A percentile compares a stretch with the other conserved stretches of the same genome.
Evolutionary conservation across 805 yeast species (phyloP).

Genomic region (Saccharomycopsis vini): DNA sequence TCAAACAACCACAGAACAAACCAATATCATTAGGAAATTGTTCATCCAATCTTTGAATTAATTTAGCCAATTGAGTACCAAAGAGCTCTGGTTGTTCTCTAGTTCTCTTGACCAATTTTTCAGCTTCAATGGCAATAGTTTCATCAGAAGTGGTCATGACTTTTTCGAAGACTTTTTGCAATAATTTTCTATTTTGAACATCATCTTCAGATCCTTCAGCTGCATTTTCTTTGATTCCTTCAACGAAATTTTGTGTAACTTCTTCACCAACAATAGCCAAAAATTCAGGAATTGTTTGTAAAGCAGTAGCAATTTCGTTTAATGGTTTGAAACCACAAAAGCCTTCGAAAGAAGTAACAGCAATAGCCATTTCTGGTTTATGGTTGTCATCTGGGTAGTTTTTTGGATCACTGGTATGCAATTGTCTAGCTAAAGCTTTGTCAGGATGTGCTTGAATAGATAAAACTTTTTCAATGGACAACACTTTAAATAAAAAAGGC

Average conservation of each 20-base stretch:
- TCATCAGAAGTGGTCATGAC: slow-evolving; percentile 77
- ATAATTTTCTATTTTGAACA: slow-evolving; percentile 46
- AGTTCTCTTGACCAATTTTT: slow-evolving; percentile 59
- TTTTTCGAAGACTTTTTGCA: slow-evolving; percentile 68
- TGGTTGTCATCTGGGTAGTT: slow-evolving; percentile 97
- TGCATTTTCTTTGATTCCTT: slow-evolving; percentile 36
- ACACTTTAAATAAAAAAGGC: slow-evolving; percentile 90
- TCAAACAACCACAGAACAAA: slow-evolving; percentile 86
- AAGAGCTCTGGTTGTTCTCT: slow-evolving; percentile 45
- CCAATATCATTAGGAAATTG: slow-evolving; percentile 96
- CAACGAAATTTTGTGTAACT: slow-evolving; percentile 43
- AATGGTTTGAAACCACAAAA: slow-evolving; percentile 97
- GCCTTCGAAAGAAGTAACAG: slow-evolving; percentile 92
- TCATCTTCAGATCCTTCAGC: slow-evolving; percentile 42
- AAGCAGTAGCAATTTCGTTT: slow-evolving; percentile 58
- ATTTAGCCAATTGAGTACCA: slow-evolving; percentile 50
- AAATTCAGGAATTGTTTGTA: slow-evolving; percentile 72
- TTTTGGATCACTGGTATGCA: slow-evolving; percentile 77
- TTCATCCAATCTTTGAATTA: slow-evolving; percentile 66
- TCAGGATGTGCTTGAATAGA: slow-evolving; percentile 98
- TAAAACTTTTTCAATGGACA: slow-evolving; percentile 86
- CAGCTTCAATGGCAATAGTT: slow-evolving; percentile 47
- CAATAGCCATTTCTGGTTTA: slow-evolving; percentile 99
- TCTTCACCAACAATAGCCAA: slow-evolving; percentile 47
- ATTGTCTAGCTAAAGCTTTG: slow-evolving; percentile 65